Evolutionary conservation across 192 early-diverging fungal species (phyloP).

Genomic region (Umbelopsis sp.): DNA sequence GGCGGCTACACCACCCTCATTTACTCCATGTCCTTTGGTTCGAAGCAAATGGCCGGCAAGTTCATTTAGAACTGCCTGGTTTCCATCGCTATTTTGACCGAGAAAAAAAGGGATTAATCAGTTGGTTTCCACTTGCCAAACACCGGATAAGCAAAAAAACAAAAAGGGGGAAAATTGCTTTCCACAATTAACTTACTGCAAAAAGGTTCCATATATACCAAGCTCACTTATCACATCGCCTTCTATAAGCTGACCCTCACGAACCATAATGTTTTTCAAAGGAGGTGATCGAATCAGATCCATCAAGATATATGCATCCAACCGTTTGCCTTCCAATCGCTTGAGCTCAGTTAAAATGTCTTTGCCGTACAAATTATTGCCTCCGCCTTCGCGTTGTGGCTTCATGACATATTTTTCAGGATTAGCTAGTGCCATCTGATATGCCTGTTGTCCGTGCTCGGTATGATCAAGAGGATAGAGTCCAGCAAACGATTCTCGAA

Average conservation of each 20-base stretch:
- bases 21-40: conserved; percentile 81
- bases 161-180: no score
- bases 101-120: conserved; percentile 16
- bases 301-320: conserved; percentile 93
- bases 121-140: neutral
- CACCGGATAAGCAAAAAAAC: no score
- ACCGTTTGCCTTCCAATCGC: conserved; percentile 61
- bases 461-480: conserved; percentile 85
- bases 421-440: conserved; percentile 60
- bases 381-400: conserved; percentile 97
- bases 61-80: conserved; percentile 68
- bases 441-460: conserved; percentile 66
- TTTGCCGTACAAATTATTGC: conserved; percentile 90
- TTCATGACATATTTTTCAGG: conserved; percentile 87
- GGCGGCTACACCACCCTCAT: conserved; percentile 96
- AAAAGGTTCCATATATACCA: conserved; percentile 91
- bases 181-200: conserved; percentile 58
- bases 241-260: conserved; percentile 71
- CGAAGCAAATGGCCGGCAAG: conserved; percentile 88
- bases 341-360: conserved; percentile 70
- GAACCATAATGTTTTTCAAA: conserved; percentile 73
- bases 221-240: conserved; percentile 89
- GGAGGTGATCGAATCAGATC: conserved; percentile 85
- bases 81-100: conserved; percentile 51
- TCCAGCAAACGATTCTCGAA: conserved; percentile 85